Conservation (phyloP, 345 rosid genomes). For the Pugionium cornutum region DNA sequence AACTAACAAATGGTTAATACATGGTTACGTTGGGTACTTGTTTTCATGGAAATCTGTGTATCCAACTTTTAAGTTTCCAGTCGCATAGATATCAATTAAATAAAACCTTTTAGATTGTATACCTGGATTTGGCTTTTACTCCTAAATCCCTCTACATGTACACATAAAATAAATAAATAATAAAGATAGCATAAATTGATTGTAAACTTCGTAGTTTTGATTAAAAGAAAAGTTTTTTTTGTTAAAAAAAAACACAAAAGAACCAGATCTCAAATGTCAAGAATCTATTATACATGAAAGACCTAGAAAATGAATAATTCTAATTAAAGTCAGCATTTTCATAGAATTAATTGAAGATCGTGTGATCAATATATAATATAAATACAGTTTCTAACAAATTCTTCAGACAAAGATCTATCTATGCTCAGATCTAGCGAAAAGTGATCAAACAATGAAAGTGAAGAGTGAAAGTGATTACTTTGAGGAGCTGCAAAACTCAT, state of each 20-base stretch:
- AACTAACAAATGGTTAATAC: too few species aligned
- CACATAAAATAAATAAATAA: neutral
- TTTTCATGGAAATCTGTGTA: too few species aligned
- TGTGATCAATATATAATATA: neutral
- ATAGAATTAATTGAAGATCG: constrained; percentile 20
- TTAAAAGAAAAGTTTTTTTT: neutral
- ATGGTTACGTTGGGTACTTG: too few species aligned
- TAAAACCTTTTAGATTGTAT: constrained; percentile 18
- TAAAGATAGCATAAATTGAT: neutral
- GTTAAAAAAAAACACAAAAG: neutral
- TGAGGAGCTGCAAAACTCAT: constrained; percentile 78
- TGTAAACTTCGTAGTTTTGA: constrained; percentile 4
- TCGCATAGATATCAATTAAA: neutral
- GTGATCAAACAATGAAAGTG: neutral
- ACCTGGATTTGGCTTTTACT: constrained; percentile 12
- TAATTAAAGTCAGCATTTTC: neutral
- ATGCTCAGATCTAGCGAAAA: constrained; percentile 27
- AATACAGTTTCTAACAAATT: neutral
- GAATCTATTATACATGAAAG: neutral
- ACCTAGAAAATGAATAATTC: neutral
- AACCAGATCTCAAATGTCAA: constrained; percentile 25
- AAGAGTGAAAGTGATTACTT: constrained; percentile 49
- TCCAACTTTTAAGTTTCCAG: too few species aligned
- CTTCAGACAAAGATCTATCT: constrained; percentile 11
- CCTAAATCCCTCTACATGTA: neutral